Conservation (phyloP, 495 filamentous ascomycete species). For the Endocarpon pusillum region DNA sequence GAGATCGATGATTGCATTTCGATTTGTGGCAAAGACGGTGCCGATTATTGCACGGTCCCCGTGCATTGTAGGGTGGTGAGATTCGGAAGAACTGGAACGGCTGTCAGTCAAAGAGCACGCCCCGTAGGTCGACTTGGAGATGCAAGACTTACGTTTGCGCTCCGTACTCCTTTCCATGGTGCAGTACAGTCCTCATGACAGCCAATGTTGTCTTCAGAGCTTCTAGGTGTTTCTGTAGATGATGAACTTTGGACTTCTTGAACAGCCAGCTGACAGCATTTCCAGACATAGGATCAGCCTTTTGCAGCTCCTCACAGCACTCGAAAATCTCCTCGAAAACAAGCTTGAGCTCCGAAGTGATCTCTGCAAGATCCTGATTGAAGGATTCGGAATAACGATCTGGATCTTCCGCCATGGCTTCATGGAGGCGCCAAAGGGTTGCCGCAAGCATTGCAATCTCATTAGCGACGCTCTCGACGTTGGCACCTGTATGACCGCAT, state of each 20-base stretch:
- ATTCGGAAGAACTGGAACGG: too few species aligned
- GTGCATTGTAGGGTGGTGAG: neutral
- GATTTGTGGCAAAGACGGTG: neutral
- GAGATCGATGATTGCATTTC: neutral
- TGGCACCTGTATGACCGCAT: neutral
- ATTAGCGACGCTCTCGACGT: conserved; percentile 5
- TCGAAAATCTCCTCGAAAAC: neutral
- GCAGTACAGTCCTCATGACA: conserved; percentile 1
- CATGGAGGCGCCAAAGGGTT: neutral
- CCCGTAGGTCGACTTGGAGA: neutral
- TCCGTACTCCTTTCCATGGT: conserved; percentile 1
- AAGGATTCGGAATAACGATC: conserved; percentile 1
- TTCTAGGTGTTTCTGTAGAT: neutral
- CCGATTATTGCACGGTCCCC: neutral
- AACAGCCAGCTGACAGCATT: neutral
- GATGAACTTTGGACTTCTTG: neutral
- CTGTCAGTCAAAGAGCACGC: too few species aligned
- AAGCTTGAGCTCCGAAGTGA: neutral
- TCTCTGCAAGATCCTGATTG: neutral
- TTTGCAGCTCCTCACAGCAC: neutral
- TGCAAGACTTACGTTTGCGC: neutral
- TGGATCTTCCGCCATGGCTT: neutral
- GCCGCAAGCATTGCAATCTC: conserved; percentile 1
- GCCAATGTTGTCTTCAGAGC: conserved; percentile 1
- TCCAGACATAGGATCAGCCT: neutral